phyloP scores from a whole-genome alignment of 768 basidiomycete genomes.

The Russula sp. region DNA sequence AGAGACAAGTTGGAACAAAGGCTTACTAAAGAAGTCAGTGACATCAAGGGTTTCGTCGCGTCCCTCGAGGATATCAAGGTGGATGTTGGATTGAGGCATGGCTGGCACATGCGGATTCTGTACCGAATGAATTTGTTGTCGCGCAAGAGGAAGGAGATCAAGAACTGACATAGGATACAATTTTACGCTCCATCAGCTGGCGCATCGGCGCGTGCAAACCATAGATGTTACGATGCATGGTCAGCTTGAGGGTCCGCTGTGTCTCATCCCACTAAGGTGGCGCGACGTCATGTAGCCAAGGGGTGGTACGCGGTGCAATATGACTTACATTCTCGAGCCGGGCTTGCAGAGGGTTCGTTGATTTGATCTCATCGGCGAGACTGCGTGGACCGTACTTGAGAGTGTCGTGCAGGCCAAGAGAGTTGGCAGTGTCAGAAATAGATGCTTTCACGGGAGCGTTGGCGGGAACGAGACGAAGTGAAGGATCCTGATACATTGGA shows the following conservation, averaged over 20 bases:
- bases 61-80: constrained; percentile 91
- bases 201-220: constrained; percentile 89
- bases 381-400: constrained; percentile 79
- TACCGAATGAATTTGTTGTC: background rate
- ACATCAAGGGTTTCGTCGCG: constrained; percentile 80
- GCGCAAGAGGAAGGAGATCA: background rate
- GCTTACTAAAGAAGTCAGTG: constrained; percentile 73
- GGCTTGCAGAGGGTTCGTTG: constrained; percentile 53
- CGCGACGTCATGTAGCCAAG: background rate
- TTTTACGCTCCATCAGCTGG: constrained; percentile 88
- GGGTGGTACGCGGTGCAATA: background rate
- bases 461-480: constrained; percentile 61
- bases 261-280: constrained; percentile 82
- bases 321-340: constrained; percentile 70
- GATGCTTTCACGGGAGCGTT: constrained; percentile 53
- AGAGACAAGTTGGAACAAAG: background rate
- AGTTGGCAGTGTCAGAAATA: constrained; percentile 60
- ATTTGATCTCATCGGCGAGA: constrained; percentile 68
- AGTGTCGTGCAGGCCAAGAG: constrained; percentile 82
- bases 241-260: constrained; percentile 82
- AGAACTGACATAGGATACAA: constrained; percentile 63
- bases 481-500: constrained; percentile 36
- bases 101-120: constrained; percentile 66
- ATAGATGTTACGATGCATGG: constrained; percentile 73
- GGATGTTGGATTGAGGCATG: constrained; percentile 66